phyloP scores from a whole-genome alignment of 371 early-diverging fungal genomes.

The Rhizopus sp. region DNA sequence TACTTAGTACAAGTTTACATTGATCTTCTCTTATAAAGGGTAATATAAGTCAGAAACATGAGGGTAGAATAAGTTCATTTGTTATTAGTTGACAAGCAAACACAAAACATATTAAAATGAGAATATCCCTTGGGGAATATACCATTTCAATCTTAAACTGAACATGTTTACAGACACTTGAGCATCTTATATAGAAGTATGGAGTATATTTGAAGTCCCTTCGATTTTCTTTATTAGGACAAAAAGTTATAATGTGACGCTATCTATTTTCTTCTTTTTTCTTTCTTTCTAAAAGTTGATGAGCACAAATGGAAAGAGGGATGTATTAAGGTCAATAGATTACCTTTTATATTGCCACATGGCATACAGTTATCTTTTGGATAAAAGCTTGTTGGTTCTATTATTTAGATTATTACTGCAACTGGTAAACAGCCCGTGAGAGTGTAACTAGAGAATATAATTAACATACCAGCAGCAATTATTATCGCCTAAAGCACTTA shows the following conservation, averaged over 20 bases:
- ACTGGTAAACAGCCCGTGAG: constrained; percentile 24
- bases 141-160: too few species aligned
- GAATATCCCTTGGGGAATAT: background rate
- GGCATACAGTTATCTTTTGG: constrained; percentile 45
- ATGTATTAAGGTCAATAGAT: constrained; percentile 46
- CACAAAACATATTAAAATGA: background rate
- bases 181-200: too few species aligned
- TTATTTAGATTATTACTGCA: constrained; percentile 39
- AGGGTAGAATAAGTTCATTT: too few species aligned
- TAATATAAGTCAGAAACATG: too few species aligned
- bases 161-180: too few species aligned
- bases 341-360: constrained; percentile 44
- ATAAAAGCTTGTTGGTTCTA: constrained; percentile 41
- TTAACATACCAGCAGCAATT: constrained; percentile 23
- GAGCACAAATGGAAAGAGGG: constrained; percentile 46
- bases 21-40: too few species aligned
- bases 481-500: constrained; percentile 33
- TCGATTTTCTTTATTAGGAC: too few species aligned
- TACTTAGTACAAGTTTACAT: too few species aligned
- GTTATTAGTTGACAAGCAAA: background rate
- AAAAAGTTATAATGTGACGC: background rate
- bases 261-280: constrained; percentile 28
- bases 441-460: background rate
- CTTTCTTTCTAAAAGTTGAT: constrained; percentile 13
- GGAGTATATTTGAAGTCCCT: too few species aligned